These are phyloP conservation scores for Stemphylium beticola DNA, from an alignment of 2,329 filamentous ascomycete species.

Conservation along the genomic window DNA sequence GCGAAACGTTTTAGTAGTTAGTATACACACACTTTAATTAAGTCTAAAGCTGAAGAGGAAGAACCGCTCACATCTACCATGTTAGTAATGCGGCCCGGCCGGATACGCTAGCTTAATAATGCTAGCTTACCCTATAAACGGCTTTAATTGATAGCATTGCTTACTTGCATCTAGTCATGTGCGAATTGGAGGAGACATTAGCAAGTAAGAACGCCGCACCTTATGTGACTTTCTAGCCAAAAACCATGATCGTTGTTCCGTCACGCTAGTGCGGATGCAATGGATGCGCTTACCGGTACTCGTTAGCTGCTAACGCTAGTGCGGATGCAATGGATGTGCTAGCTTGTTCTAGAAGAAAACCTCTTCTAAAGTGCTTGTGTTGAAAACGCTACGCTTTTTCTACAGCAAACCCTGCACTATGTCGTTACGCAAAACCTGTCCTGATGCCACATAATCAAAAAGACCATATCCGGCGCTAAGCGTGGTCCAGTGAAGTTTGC, in stretches of 20 bases:
- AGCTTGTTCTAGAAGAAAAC: too few relatives aligned
- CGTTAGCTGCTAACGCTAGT: too few relatives aligned
- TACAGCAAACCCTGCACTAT: not conserved
- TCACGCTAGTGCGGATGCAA: too few relatives aligned
- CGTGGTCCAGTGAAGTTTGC: not conserved
- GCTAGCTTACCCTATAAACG: conserved; percentile 1
- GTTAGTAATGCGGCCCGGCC: not conserved
- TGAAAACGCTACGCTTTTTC: conserved; percentile 1
- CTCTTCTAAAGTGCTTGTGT: not conserved
- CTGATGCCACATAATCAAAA: not conserved
- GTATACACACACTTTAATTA: not conserved
- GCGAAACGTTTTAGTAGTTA: not conserved
- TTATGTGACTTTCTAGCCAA: too few relatives aligned
- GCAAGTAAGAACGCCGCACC: too few relatives aligned
- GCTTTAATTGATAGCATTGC: not conserved
- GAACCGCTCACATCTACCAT: not conserved
- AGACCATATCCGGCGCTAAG: not conserved
- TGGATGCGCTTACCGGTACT: too few relatives aligned
- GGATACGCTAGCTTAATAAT: conserved; percentile 3
- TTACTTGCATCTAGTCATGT: not conserved
- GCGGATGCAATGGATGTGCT: too few relatives aligned
- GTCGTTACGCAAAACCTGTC: not conserved
- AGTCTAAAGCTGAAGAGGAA: not conserved
- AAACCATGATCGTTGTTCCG: too few relatives aligned
- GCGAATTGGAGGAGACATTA: not conserved